phyloP scores from a whole-genome alignment of 441 rosid genomes.

The Oxalis stricta region DNA sequence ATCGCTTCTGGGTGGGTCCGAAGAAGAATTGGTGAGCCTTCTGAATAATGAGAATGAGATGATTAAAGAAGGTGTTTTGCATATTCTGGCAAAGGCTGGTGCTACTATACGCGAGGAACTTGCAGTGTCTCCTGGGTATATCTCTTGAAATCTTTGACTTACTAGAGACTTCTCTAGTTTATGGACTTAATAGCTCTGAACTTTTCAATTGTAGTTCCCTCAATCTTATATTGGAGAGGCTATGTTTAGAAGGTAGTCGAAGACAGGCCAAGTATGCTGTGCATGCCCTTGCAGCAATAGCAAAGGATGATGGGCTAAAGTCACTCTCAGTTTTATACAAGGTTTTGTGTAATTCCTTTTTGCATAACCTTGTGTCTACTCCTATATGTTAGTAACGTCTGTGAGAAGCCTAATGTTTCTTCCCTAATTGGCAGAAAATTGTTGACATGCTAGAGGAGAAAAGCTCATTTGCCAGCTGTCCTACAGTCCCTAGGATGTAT shows the following conservation, averaged over 20 bases:
- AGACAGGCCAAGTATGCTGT: conserved; percentile 98
- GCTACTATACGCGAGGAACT: conserved; percentile 92
- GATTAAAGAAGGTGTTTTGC: conserved; percentile 81
- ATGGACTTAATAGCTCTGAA: conserved; percentile 15
- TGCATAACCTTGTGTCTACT: background rate
- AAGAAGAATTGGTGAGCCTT: conserved; percentile 66
- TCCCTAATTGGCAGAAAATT: conserved; percentile 56
- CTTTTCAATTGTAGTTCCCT: conserved; percentile 52
- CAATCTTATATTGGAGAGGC: conserved; percentile 84
- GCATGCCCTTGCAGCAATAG: conserved; percentile 95
- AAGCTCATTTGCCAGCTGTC: conserved; percentile 82
- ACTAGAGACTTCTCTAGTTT: conserved; percentile 4
- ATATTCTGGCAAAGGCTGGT: conserved; percentile 94
- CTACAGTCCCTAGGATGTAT: conserved; percentile 97
- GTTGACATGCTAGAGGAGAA: conserved; percentile 89
- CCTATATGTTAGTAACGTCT: background rate
- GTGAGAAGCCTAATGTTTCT: conserved; percentile 16
- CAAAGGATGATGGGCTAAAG: conserved; percentile 96
- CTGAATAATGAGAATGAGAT: conserved; percentile 84
- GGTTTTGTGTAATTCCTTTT: conserved; percentile 27
- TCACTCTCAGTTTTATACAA: conserved; percentile 96
- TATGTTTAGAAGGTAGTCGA: conserved; percentile 94
- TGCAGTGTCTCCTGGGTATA: conserved; percentile 70
- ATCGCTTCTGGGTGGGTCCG: conserved; percentile 64
- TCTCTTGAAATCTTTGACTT: conserved; percentile 10